Conservation (phyloP, 345 rosid genomes). For the Nasturtium officinale region DNA sequence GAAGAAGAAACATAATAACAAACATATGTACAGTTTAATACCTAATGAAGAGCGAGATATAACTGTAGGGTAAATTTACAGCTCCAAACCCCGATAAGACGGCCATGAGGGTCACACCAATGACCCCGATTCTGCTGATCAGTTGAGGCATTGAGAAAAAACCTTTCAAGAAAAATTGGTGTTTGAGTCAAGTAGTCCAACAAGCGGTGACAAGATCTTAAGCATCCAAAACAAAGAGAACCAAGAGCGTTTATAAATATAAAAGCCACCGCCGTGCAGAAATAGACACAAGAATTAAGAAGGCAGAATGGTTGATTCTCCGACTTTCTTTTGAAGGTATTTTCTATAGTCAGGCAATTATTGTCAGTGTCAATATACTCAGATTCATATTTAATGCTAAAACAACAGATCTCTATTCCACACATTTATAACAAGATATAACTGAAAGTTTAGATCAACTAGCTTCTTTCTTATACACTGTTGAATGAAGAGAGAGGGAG, state of each 20-base stretch:
- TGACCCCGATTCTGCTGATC: conserved; percentile 95
- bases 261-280: conserved; percentile 21
- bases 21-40: conserved; percentile 30
- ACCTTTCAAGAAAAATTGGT: conserved; percentile 54
- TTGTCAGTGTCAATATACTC: conserved; percentile 22
- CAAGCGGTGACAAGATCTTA: conserved; percentile 18
- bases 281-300: conserved; percentile 8
- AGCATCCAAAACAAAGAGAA: conserved; percentile 9
- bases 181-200: conserved; percentile 14
- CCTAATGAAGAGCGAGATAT: conserved; percentile 97
- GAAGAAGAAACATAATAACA: not conserved
- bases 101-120: conserved; percentile 98
- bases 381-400: not conserved
- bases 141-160: conserved; percentile 94
- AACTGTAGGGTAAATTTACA: conserved; percentile 95
- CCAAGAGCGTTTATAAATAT: not conserved
- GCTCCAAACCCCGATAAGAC: conserved; percentile 98
- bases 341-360: not conserved
- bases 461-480: conserved; percentile 5
- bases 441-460: not conserved
- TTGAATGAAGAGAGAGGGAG: conserved; percentile 3
- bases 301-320: conserved; percentile 15
- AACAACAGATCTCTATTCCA: conserved; percentile 4
- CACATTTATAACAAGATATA: not conserved
- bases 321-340: conserved; percentile 14